Evolutionary conservation across 495 filamentous ascomycete species (phyloP).

Genomic region (Penicillium dipodomyicola): DNA sequence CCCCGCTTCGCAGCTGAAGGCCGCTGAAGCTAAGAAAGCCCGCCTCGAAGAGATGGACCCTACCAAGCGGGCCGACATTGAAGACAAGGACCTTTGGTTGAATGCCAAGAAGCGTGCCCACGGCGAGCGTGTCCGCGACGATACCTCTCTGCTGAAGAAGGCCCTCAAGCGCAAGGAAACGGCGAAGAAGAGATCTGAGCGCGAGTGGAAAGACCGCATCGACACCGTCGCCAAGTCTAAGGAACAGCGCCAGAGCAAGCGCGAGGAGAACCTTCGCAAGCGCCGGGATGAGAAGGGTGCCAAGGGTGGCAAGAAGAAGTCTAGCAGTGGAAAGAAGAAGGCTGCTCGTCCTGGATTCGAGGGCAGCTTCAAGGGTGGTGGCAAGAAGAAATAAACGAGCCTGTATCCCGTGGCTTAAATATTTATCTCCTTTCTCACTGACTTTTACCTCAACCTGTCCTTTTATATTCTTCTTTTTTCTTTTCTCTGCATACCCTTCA

Average conservation of each 20-base stretch:
- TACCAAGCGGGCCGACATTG: constrained; percentile 75
- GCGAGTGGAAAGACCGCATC: constrained; percentile 82
- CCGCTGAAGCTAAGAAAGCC: constrained; percentile 68
- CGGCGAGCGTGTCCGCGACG: constrained; percentile 86
- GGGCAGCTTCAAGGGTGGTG: constrained; percentile 71
- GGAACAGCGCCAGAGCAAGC: constrained; percentile 77
- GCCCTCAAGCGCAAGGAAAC: constrained; percentile 90
- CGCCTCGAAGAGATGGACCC: constrained; percentile 68
- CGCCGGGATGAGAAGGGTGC: constrained; percentile 71
- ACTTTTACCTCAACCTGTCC: neutral
- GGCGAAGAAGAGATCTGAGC: constrained; percentile 82
- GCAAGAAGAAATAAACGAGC: constrained; percentile 44
- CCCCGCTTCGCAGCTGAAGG: constrained; percentile 67
- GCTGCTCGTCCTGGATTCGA: constrained; percentile 79
- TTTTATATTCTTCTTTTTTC: constrained; percentile 12
- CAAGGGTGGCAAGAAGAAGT: constrained; percentile 62
- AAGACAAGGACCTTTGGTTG: constrained; percentile 92
- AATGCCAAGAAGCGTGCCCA: constrained; percentile 86
- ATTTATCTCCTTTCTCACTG: constrained; percentile 13
- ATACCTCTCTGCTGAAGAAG: constrained; percentile 87
- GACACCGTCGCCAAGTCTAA: constrained; percentile 72
- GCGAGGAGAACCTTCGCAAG: constrained; percentile 84
- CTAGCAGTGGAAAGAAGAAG: constrained; percentile 55
- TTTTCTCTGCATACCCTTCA: constrained; percentile 5
- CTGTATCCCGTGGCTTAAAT: constrained; percentile 32